Conservation (phyloP, 768 basidiomycete genomes). For the Lentinula raphanica region DNA sequence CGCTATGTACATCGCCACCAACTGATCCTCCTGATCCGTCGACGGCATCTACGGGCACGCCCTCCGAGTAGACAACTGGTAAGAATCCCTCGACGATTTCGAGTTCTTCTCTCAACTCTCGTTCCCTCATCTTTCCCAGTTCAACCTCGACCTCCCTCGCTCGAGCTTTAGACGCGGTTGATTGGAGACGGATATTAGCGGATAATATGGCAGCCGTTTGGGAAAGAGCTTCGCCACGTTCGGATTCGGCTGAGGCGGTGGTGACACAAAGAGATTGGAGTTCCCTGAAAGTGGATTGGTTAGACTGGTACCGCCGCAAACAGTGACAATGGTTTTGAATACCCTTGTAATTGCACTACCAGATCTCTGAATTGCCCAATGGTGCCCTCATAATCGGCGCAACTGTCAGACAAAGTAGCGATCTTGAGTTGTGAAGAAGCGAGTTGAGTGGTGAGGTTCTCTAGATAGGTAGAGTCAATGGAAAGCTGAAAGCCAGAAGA, state of each 20-base stretch:
- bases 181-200: slow-evolving; percentile 90
- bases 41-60: background rate
- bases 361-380: slow-evolving; percentile 92
- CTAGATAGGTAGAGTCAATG: background rate
- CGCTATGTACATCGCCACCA: background rate
- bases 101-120: slow-evolving; percentile 75
- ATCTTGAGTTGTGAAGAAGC: slow-evolving; percentile 35
- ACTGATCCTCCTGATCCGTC: background rate
- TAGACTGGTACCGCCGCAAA: background rate
- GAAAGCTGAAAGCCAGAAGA: background rate
- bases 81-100: slow-evolving; percentile 86
- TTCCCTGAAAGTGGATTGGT: slow-evolving; percentile 47
- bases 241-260: slow-evolving; percentile 78
- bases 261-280: slow-evolving; percentile 79
- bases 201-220: slow-evolving; percentile 94
- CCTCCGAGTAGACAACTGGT: slow-evolving; percentile 84
- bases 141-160: slow-evolving; percentile 87
- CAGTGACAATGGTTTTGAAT: slow-evolving; percentile 15
- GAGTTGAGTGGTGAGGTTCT: background rate
- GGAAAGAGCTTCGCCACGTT: slow-evolving; percentile 76
- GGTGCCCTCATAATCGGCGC: slow-evolving; percentile 82
- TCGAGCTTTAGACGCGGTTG: slow-evolving; percentile 85
- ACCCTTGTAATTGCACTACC: slow-evolving; percentile 81
- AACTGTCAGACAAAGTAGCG: slow-evolving; percentile 67
- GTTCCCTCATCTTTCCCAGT: slow-evolving; percentile 77